phyloP scores from a whole-genome alignment of 192 early-diverging fungal species.

The Chytriomyces hyalinus region DNA sequence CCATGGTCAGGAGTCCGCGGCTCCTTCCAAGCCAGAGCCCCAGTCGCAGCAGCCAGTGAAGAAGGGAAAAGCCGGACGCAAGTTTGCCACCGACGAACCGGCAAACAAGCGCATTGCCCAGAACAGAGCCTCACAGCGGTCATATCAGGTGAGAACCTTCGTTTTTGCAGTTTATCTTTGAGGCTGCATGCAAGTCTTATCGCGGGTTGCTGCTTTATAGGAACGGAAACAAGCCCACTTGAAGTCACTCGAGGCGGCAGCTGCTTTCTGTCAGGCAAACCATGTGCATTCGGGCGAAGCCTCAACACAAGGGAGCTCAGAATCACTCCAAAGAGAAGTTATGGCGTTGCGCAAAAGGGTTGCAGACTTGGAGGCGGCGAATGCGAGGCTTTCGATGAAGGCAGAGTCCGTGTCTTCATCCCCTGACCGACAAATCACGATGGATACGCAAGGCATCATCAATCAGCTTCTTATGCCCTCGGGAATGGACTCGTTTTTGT shows the following conservation, averaged over 20 bases:
- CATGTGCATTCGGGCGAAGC: too few species aligned
- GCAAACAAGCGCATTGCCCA: constrained; percentile 29
- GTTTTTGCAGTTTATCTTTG: not conserved
- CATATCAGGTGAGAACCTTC: constrained; percentile 2
- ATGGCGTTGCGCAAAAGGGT: not conserved
- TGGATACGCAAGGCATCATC: not conserved
- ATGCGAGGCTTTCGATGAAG: not conserved
- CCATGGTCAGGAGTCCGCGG: too few species aligned
- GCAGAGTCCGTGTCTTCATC: not conserved
- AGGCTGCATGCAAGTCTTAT: not conserved
- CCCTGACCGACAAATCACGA: not conserved
- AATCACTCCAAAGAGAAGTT: constrained; percentile 2
- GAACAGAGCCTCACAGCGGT: constrained; percentile 22
- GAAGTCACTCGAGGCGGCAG: constrained; percentile 17
- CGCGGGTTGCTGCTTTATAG: not conserved
- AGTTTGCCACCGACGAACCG: not conserved
- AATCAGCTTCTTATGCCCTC: not conserved
- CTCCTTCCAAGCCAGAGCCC: not conserved
- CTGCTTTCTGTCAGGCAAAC: too few species aligned
- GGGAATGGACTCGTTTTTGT: not conserved
- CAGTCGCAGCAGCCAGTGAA: not conserved
- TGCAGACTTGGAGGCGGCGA: constrained; percentile 8
- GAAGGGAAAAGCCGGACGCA: not conserved
- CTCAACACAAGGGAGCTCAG: too few species aligned
- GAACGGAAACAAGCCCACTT: constrained; percentile 27